Percentiles rank a stretch among this genome's conserved stretches.
These are phyloP conservation scores for Tetrahymena thermophila DNA, from an alignment of 73 alveolate genomes.

Conservation along the genomic window DNA sequence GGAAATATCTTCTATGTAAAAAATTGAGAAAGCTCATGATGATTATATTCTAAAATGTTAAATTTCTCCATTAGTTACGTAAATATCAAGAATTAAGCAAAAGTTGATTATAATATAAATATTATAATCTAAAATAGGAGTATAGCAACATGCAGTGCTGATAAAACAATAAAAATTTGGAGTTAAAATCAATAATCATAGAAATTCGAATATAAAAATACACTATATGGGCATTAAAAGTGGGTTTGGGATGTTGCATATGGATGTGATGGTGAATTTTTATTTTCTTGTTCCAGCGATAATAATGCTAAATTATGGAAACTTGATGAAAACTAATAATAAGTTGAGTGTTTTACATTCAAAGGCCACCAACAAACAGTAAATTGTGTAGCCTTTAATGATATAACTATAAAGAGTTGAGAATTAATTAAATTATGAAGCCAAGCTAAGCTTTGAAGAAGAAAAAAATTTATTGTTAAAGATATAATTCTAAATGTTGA, in stretches of 20 bases:
- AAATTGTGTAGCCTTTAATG: constrained; percentile 19
- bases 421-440: too few species aligned
- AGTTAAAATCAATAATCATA: constrained; percentile 7
- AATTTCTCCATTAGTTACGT: constrained; percentile 18
- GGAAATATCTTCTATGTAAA: neutral
- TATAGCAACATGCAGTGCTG: constrained; percentile 27
- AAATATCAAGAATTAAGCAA: neutral
- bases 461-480: too few species aligned
- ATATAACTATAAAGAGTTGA: constrained; percentile 8
- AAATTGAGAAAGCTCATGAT: constrained; percentile 17
- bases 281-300: constrained; percentile 19
- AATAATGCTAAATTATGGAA: constrained; percentile 24
- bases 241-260: constrained; percentile 43
- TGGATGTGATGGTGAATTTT: constrained; percentile 28
- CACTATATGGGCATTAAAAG: constrained; percentile 9
- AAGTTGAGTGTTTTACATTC: neutral
- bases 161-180: constrained; percentile 25
- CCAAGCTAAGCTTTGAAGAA: neutral
- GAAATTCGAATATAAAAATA: neutral
- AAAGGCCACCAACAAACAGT: constrained; percentile 19
- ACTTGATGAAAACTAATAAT: neutral
- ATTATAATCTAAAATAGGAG: neutral
- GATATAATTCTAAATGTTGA: too few species aligned
- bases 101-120: neutral
- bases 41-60: constrained; percentile 25